These are phyloP conservation scores for Populus ilicifolia DNA, from an alignment of 345 rosid species.

Conservation along the genomic window DNA sequence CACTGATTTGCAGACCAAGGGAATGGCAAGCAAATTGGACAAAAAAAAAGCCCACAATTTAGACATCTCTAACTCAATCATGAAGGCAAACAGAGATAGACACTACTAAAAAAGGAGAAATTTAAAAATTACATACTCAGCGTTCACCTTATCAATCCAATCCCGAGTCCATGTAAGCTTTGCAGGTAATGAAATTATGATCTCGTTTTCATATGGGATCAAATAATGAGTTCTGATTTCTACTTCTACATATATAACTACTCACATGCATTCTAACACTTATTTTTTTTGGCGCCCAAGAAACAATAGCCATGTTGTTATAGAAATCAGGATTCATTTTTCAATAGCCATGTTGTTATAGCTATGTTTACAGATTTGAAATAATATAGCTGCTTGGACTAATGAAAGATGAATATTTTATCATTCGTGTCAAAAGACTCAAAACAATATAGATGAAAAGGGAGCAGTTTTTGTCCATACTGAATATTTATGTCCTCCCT, in stretches of 20 bases:
- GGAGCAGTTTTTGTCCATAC: conserved; percentile 33
- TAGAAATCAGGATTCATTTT: background rate
- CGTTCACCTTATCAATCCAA: background rate
- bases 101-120: background rate
- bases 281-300: background rate
- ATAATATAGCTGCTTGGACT: background rate
- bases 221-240: background rate
- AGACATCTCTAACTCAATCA: background rate
- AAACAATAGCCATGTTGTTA: background rate
- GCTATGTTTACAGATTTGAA: background rate
- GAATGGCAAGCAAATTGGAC: background rate
- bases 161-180: background rate
- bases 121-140: background rate
- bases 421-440: no score
- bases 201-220: background rate
- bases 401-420: background rate
- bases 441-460: no score
- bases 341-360: background rate
- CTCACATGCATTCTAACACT: background rate
- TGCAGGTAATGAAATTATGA: background rate
- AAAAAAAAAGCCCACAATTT: background rate
- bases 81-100: background rate
- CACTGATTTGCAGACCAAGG: background rate
- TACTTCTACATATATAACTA: background rate
- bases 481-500: conserved; percentile 44